These are phyloP conservation scores for Fusarium sp. DNA, from an alignment of 2,329 filamentous ascomycete genomes.

Conservation along the genomic window DNA sequence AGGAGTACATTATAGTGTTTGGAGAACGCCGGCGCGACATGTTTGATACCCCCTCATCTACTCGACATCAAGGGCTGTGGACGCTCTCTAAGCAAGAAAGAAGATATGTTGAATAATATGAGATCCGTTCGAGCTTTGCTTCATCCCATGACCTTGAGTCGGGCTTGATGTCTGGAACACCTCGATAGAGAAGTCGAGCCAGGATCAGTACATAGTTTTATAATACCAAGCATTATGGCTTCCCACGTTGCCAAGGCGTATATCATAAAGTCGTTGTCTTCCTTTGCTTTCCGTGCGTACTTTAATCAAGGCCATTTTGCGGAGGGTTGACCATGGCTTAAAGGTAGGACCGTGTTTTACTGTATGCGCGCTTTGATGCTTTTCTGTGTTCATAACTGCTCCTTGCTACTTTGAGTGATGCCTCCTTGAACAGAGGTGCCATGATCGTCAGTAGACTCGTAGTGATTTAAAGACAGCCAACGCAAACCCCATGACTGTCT, in stretches of 20 bases:
- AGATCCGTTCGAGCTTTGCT: neutral
- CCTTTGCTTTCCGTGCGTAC: neutral
- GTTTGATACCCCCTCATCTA: constrained; percentile 24
- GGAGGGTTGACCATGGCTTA: too few relatives aligned
- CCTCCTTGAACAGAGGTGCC: too few relatives aligned
- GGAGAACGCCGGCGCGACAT: constrained; percentile 9
- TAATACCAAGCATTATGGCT: constrained; percentile 1
- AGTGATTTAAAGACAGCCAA: too few relatives aligned
- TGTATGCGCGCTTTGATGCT: too few relatives aligned
- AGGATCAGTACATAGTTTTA: neutral
- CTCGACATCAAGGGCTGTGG: neutral
- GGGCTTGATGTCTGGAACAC: neutral
- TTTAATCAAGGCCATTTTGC: neutral
- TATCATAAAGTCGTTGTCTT: neutral
- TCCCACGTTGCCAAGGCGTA: neutral
- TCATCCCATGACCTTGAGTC: neutral
- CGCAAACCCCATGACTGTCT: too few relatives aligned
- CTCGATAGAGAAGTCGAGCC: neutral
- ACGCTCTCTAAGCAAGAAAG: neutral
- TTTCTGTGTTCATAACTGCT: too few relatives aligned
- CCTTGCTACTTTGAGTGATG: too few relatives aligned
- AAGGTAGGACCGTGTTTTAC: too few relatives aligned
- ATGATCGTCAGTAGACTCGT: too few relatives aligned
- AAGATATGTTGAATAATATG: neutral
- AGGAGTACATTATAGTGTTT: constrained; percentile 12